Conservation (phyloP, 768 basidiomycete species). For the Galerina marginata region DNA sequence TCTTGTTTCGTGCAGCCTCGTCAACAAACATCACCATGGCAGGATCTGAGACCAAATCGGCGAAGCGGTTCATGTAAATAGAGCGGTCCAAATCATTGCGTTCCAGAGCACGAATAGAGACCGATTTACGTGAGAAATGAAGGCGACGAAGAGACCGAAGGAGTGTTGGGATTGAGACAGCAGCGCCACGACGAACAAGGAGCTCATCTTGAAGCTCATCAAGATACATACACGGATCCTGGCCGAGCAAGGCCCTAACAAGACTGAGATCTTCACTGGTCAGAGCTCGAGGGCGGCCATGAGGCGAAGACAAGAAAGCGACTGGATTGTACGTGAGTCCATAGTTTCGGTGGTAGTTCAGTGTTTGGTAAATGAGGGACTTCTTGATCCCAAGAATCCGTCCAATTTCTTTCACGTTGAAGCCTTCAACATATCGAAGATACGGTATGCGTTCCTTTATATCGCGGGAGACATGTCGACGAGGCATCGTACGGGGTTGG, state of each 20-base stretch:
- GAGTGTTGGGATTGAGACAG: conserved; percentile 14
- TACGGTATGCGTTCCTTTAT: conserved; percentile 20
- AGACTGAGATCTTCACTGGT: conserved; percentile 1
- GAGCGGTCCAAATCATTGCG: conserved; percentile 15
- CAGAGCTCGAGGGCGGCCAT: conserved; percentile 1
- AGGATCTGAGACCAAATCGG: conserved; percentile 15
- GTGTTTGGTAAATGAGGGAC: conserved; percentile 12
- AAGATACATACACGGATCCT: conserved; percentile 11
- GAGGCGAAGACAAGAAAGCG: neutral
- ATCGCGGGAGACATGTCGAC: conserved; percentile 11
- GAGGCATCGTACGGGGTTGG: neutral
- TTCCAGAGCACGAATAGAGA: conserved; percentile 18
- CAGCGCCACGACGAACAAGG: neutral
- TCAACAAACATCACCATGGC: conserved; percentile 19
- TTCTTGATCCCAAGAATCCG: conserved; percentile 16
- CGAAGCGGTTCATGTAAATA: conserved; percentile 17
- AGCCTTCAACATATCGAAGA: conserved; percentile 8
- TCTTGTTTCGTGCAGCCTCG: conserved; percentile 21
- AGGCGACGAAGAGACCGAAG: conserved; percentile 14
- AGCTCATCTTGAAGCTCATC: conserved; percentile 19
- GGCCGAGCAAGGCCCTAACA: neutral
- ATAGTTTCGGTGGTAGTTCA: conserved; percentile 4
- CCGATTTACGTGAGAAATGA: conserved; percentile 18
- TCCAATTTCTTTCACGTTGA: conserved; percentile 17
- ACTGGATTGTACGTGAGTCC: conserved; percentile 14